Base-by-base conservation (phyloP, 1,139 yeast species). In the Wickerhamiella infanticola region DNA sequence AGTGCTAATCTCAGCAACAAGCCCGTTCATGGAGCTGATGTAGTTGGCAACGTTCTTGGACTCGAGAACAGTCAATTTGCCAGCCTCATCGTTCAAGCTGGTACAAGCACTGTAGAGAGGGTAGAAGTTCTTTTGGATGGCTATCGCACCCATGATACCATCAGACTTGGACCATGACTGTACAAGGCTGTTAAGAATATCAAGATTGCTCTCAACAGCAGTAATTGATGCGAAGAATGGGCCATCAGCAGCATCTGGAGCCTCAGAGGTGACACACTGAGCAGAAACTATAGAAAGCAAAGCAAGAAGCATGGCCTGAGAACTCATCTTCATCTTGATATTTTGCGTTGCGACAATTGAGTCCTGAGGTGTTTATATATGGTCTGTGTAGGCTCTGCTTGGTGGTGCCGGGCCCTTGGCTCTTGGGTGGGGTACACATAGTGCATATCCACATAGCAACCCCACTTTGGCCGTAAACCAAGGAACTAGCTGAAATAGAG, bases 141-240 rank as follows among this genome's bases (percentile, higher is more conserved):
- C 47, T 11, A 51, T 49, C 26, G 55, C 55, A 36, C 54, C 54
- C 33, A 18, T 13, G 35, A 51, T 46, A 36, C 55, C 55, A 27
- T 42, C 47, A 25, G 40, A 45, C 5, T 46, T 37, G 40, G 25
- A 23, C 48, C 47, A 52, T 45, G 40, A 39, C 23, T 8, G 5
- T 35, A 52, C 52, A 3, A 33, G 25, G 40, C 35, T 3, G 26
- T n/a, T 13, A 6, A 35, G 23, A 3, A 9, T 7, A 3, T 35
- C 13, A n/a, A 35, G 13, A 35, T 35, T n/a, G 13, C 13, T 9
- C 23, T 35, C 23, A n/a, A 35, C 37, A 9, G n/a, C 37, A 7
- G 37, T 9, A 13, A 18, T 13, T 6, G 13, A 18, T 7, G 35
- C 35, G 18, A 29, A 39, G 1, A 29, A 24, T 5, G 35, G 24